A percentile compares a stretch with the other conserved stretches of the same genome.
These are phyloP conservation scores for Cercospora sesami DNA, from an alignment of 2,329 filamentous ascomycete species.

Conservation along the genomic window DNA sequence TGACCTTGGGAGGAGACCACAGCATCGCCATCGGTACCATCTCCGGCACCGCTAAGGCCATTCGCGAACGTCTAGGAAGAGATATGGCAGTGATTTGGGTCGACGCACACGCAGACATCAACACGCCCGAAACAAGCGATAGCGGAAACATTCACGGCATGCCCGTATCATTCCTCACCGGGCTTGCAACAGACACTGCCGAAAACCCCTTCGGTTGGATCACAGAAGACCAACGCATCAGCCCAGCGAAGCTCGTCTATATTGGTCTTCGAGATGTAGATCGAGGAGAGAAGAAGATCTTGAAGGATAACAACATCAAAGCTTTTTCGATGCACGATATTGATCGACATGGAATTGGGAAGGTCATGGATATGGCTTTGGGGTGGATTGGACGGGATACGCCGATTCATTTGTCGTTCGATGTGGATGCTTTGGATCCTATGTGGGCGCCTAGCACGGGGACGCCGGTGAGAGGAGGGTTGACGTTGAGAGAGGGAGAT, in stretches of 20 bases:
- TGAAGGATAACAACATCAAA: constrained; percentile 85
- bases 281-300: constrained; percentile 85
- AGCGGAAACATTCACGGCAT: constrained; percentile 98
- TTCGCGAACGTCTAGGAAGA: constrained; percentile 74
- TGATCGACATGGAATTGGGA: constrained; percentile 89
- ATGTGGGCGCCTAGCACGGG: constrained; percentile 96
- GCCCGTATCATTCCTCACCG: constrained; percentile 89
- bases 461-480: constrained; percentile 86
- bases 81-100: constrained; percentile 98
- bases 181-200: constrained; percentile 68
- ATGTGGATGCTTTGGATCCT: constrained; percentile 93
- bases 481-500: constrained; percentile 93
- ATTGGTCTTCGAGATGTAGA: constrained; percentile 95
- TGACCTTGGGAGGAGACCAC: constrained; percentile 95
- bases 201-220: constrained; percentile 91
- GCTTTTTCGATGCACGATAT: constrained; percentile 99
- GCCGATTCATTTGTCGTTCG: constrained; percentile 94
- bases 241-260: constrained; percentile 85
- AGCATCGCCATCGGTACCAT: constrained; percentile 94
- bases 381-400: constrained; percentile 92
- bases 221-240: constrained; percentile 67
- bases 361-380: constrained; percentile 97
- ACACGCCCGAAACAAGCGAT: constrained; percentile 84
- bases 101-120: constrained; percentile 97
- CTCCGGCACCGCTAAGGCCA: constrained; percentile 80